Evolutionary conservation across 164 flowering plant genomes (phyloP), one percentile per base, ranked within the genome.

Genomic region (Vitis labrusca): DNA sequence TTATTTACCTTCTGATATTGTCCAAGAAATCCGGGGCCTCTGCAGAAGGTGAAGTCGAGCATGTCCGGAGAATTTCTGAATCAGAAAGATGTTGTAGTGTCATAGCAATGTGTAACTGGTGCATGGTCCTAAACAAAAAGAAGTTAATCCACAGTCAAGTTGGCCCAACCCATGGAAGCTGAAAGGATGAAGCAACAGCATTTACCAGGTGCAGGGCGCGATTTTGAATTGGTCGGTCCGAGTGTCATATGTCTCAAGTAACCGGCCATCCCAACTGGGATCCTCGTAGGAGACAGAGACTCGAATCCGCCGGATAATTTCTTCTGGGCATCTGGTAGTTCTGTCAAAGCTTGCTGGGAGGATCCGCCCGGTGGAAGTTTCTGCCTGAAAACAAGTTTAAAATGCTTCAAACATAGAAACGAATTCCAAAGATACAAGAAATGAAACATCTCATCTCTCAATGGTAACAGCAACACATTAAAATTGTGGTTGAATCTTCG

Each of bases 291-390:
- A 79, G 63, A 88, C 81, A 65, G 87, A 64, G 16, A 91, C 85
- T 69, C 98, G 80, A 68, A 95, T 73, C 74, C 97, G 80, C 77
- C 99, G 76, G 14, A 92, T 90, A 69, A 90, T 75, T 73, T 88
- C 97, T 82, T 95, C 99, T 3, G 99, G 99, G 71, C 94, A 84
- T 73, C 97, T 89, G n/a, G 89, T 79, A 64, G 83, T 81, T 71
- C 74, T 71, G 76, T 91, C 88, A 71, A 91, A 95, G 68, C 75
- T 79, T 70, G 99, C 93, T 44, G 98, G 99, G 52, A 66, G 32
- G 4, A 88, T 63, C 9, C 77, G 74, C 60, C 99, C 98, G 8
- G 84, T 80, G 53, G 79, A 71, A 57, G 97, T 83, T 67, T 91
- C 91, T 14, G 89, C 90, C 99, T 95, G 77, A 44, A 59, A 69